phyloP scores from a whole-genome alignment of 345 rosid species.

The Luvunga scandens region DNA sequence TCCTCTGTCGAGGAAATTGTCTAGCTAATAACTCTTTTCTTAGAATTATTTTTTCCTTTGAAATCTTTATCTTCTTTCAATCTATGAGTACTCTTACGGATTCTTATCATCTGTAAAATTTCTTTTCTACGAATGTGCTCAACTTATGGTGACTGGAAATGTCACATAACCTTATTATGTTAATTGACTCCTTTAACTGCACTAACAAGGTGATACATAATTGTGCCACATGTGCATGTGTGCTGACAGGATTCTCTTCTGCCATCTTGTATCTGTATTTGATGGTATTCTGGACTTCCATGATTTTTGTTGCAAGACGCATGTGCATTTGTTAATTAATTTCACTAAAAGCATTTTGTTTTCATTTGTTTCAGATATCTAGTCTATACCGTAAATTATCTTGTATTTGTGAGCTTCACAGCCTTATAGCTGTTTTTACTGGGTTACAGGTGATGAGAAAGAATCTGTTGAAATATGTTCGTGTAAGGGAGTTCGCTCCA shows the following conservation, averaged over 20 bases:
- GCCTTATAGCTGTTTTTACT: neutral
- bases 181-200: neutral
- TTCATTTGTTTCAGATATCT: neutral
- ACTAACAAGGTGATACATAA: neutral
- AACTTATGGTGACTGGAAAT: neutral
- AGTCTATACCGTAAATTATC: neutral
- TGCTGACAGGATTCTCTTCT: neutral
- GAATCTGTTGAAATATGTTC: constrained; percentile 73
- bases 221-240: neutral
- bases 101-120: neutral
- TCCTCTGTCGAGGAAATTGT: neutral
- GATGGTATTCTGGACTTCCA: neutral
- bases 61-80: neutral
- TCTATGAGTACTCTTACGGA: neutral
- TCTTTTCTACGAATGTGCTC: neutral
- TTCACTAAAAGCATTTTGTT: neutral
- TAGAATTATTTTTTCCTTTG: neutral
- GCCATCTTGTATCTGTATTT: neutral
- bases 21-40: neutral
- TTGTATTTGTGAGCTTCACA: constrained; percentile 2
- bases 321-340: neutral
- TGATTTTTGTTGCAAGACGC: neutral
- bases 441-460: constrained; percentile 64
- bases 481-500: constrained; percentile 72
- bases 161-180: neutral